Conservation (phyloP, 2,329 filamentous ascomycete genomes). For the Myriosclerotinia scirpicola region DNA sequence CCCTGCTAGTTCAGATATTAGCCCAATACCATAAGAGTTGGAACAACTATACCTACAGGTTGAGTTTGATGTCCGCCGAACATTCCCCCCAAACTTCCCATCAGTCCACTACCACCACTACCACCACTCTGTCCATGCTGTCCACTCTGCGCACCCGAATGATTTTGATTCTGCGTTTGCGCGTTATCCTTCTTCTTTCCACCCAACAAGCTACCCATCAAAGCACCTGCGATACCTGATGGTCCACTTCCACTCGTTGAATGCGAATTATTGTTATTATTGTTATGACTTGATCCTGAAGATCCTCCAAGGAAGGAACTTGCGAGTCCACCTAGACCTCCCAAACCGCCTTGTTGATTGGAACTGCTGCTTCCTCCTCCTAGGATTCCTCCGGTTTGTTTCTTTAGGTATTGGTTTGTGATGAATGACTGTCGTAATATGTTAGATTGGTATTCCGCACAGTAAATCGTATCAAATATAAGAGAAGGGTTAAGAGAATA, state of each 20-base stretch:
- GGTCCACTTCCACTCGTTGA: constrained; percentile 34
- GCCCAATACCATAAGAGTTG: constrained; percentile 25
- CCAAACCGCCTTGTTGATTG: constrained; percentile 34
- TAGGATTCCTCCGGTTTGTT: constrained; percentile 18
- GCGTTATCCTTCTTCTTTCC: constrained; percentile 45
- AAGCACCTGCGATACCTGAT: constrained; percentile 43
- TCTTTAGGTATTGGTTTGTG: constrained; percentile 38
- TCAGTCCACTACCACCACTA: constrained; percentile 32
- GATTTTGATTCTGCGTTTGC: constrained; percentile 40
- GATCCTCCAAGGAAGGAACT: constrained; percentile 39
- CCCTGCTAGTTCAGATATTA: constrained; percentile 36
- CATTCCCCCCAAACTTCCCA: constrained; percentile 38
- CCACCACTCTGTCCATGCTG: constrained; percentile 35
- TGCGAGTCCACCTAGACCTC: constrained; percentile 45
- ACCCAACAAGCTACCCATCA: constrained; percentile 56
- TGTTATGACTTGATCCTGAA: constrained; percentile 30
- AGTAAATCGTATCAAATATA: not conserved
- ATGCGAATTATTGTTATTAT: constrained; percentile 33
- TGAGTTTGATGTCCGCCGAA: constrained; percentile 35
- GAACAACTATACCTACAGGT: constrained; percentile 27
- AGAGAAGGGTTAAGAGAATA: not conserved
- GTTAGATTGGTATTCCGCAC: not conserved
- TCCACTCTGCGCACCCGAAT: constrained; percentile 41
- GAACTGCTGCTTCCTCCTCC: constrained; percentile 23
- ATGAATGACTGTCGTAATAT: constrained; percentile 32